Percentiles rank a stretch among this genome's conserved stretches.
Evolutionary conservation across 306 rosid species (phyloP).

Genomic region (Malus asiatica): DNA sequence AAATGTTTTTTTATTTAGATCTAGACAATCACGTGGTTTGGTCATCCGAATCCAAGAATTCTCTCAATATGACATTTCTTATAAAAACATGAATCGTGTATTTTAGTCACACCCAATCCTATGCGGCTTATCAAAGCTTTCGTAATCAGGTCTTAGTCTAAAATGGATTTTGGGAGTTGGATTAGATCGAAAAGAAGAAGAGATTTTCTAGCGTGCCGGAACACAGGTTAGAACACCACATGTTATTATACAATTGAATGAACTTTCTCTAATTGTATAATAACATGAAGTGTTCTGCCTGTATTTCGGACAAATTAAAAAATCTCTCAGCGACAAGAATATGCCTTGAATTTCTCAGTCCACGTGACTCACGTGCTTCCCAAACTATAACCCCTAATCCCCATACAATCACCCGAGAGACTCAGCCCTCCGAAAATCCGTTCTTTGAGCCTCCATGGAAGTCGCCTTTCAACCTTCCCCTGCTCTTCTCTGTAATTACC

Average conservation of each 20-base stretch:
- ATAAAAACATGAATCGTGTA: too few species aligned
- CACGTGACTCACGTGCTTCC: background rate
- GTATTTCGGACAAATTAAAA: rapidly evolving
- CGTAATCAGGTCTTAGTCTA: background rate
- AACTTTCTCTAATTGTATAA: too few species aligned
- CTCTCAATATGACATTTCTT: too few species aligned
- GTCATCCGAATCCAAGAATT: background rate
- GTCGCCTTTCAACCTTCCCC: background rate
- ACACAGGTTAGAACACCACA: rapidly evolving
- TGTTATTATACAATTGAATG: too few species aligned
- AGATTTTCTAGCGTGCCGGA: rapidly evolving
- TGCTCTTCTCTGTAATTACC: background rate
- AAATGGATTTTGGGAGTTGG: too few species aligned
- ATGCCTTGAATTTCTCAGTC: background rate
- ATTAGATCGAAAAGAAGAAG: too few species aligned
- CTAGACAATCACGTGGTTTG: rapidly evolving
- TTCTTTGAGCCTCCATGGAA: conserved; percentile 1
- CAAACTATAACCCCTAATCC: background rate
- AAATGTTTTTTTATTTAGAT: too few species aligned
- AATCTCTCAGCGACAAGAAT: background rate
- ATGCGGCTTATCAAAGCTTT: background rate
- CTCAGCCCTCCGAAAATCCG: background rate
- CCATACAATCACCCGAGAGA: background rate
- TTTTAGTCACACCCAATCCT: background rate
- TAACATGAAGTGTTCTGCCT: rapidly evolving